Evolutionary conservation across 768 basidiomycete genomes (phyloP), one percentile per base, ranked within the genome.

Genomic region (Russula virescens): DNA sequence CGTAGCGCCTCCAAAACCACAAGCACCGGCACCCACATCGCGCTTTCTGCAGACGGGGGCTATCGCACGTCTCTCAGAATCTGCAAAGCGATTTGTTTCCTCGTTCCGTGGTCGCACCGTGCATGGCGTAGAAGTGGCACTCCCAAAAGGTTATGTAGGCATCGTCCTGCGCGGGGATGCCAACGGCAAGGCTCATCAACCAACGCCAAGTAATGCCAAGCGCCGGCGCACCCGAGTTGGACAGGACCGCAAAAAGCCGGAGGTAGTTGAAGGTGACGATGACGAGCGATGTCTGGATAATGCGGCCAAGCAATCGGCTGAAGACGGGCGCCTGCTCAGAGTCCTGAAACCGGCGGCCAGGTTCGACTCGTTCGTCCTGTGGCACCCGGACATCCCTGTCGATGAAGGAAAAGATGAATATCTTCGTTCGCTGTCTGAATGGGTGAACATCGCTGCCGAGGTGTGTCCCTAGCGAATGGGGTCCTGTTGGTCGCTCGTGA

Each of bases 31-130:
- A 45, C n/a, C 23, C 14, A 14, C 46, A 1, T 21, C 31, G 1
- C 28, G 10, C 6, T 1, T 7, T 23, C 28, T 16, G 43, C 53
- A 47, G 7, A 25, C 28, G 11, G 46, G 55, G 34, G 34, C 35
- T 10, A 35, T 49, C 47, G 13, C 58, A 60, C 64, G 70, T 49
- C 25, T 55, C 46, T 49, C 62, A 2, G 21, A 25, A 5, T 21
- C 55, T 10, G 70, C 19, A 62, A 73, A 73, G 58, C 82, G 80
- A 48, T 83, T 82, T 49, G 69, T 81, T 0, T 85, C 91, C 13
- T 75, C 88, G 0, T 94, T 93, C 73, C 79, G 91, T 3, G 91
- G 91, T 13, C 76, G 91, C n/a, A 78, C 76, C 14, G 77, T 94
- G 45, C 86, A 88, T 48, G 89, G 91, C 0, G 72, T 87, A 21